Evolutionary conservation across 2,329 filamentous ascomycete species (phyloP).

Genomic region (Monosporascus ibericus): DNA sequence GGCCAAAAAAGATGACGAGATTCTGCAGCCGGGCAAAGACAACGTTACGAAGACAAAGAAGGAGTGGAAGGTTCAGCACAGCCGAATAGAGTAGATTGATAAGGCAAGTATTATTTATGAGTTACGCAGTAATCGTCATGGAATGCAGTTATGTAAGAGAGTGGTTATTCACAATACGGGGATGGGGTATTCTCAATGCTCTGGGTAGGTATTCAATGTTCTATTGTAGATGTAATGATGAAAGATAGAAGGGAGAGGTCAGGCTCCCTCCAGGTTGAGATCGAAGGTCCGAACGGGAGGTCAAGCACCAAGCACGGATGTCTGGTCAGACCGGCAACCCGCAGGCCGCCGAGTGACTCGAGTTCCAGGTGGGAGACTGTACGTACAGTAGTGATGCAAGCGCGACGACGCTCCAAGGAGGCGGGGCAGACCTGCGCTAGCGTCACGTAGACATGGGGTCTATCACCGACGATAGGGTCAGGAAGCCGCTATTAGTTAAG

Average conservation of each 20-base stretch:
- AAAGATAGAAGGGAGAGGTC: background rate
- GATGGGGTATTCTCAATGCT: background rate
- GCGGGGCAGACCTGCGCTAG: background rate
- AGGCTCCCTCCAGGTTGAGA: background rate
- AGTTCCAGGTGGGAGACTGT: background rate
- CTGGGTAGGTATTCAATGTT: background rate
- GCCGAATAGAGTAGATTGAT: conserved; percentile 4
- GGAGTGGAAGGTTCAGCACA: conserved; percentile 10
- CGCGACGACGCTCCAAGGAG: background rate
- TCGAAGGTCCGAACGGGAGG: background rate
- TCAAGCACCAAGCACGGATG: background rate
- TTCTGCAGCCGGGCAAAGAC: conserved; percentile 2
- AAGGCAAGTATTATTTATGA: background rate
- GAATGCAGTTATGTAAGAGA: background rate
- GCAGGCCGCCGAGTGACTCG: background rate
- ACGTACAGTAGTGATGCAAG: background rate
- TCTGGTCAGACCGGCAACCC: background rate
- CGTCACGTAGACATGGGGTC: too few species aligned
- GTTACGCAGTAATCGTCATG: too few species aligned
- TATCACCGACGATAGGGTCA: too few species aligned
- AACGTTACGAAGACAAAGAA: conserved; percentile 4
- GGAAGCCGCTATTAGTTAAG: too few species aligned
- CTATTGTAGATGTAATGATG: background rate
- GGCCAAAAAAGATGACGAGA: conserved; percentile 1
- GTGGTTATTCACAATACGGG: background rate